Conservation (phyloP, 2,329 filamentous ascomycete genomes). For the Amesomyces nigricolor region DNA sequence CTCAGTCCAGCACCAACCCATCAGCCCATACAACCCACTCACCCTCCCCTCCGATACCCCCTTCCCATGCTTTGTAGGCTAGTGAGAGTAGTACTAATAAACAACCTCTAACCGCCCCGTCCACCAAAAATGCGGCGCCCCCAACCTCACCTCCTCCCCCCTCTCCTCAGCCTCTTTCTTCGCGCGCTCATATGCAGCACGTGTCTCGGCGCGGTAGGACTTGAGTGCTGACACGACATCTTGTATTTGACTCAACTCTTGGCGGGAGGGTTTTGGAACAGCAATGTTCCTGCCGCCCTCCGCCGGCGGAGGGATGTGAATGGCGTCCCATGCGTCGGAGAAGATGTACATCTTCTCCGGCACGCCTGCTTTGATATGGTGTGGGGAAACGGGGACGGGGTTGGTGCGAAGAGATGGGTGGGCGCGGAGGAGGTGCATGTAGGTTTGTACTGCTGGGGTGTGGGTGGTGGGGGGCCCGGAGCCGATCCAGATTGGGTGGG, state of each 20-base stretch:
- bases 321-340: slow-evolving; percentile 47
- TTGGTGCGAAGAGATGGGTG: slow-evolving; percentile 32
- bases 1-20: no score
- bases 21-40: no score
- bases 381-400: slow-evolving; percentile 43
- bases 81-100: no score
- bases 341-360: slow-evolving; percentile 43
- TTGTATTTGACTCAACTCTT: slow-evolving; percentile 35
- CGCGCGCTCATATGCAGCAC: slow-evolving; percentile 25
- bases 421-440: slow-evolving; percentile 40
- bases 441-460: slow-evolving; percentile 39
- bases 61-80: no score
- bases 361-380: slow-evolving; percentile 46
- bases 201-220: slow-evolving; percentile 33
- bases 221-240: slow-evolving; percentile 42
- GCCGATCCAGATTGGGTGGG: slow-evolving; percentile 45
- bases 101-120: slow-evolving; percentile 35
- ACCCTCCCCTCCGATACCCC: no score
- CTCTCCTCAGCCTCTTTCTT: slow-evolving; percentile 16
- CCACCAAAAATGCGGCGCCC: slow-evolving; percentile 34
- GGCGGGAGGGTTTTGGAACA: slow-evolving; percentile 28
- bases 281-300: slow-evolving; percentile 13
- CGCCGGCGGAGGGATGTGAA: slow-evolving; percentile 28
- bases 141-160: slow-evolving; percentile 11
- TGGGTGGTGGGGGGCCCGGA: slow-evolving; percentile 26